Evolutionary conservation across 2,329 filamentous ascomycete genomes (phyloP), one percentile per base, ranked within the genome.

Genomic region (Rhynchosporium agropyri): DNA sequence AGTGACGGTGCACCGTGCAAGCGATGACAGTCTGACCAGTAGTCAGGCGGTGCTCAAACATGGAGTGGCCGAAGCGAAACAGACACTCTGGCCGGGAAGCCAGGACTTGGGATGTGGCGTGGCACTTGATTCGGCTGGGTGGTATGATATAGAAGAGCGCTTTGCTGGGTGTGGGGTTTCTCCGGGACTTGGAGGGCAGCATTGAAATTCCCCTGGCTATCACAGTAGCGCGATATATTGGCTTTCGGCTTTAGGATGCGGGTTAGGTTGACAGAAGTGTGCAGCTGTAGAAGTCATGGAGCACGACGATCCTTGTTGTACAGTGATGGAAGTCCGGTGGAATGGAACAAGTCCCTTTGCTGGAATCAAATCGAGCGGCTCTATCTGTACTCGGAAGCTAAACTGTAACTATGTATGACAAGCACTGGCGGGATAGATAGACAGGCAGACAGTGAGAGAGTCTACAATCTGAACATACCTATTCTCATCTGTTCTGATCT

Each of bases 61-160:
- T 63, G 58, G 65, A 65, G 65, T 36, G 64, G 31, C 60, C 59
- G 64, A 69, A 64, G 68, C 62, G 65, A 68, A 70, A 70, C 66
- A 65, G 57, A 54, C 46, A 46, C 55, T 46, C 54, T 48, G 28
- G 55, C 46, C 28, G 20, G 33, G 36, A 60, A 59, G 50, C 49
- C 59, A 58, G 58, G 63, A 60, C n/a, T 42, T 51, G 49, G 56
- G 56, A 58, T 48, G 33, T 31, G 29, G 45, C 38, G 20, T 48
- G 56, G 56, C 31, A 49, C 40, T 43, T 58, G 63, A 36, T 64
- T 59, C 49, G 50, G 53, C 31, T 55, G 29, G 49, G 31, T 28
- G 12, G 40, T 54, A 38, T 50, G 42, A 57, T 57, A 46, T 57
- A 45, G 38, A 40, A 45, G 38, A 40, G 54, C 38, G 55, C 31